phyloP scores from a whole-genome alignment of 1,284 basidiomycete species.

The Ustilago loliicola region DNA sequence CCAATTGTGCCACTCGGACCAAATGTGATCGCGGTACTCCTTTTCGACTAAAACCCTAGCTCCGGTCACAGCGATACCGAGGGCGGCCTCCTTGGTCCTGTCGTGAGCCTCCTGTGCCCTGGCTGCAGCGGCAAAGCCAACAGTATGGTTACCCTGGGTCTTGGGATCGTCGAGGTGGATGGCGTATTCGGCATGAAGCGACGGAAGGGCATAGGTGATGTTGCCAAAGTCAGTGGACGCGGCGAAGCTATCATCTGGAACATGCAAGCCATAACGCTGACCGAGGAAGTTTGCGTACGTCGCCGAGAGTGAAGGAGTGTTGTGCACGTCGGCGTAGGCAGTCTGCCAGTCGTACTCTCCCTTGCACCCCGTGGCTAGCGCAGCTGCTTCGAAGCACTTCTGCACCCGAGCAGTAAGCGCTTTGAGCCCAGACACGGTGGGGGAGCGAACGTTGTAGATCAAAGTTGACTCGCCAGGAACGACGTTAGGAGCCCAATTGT shows the following conservation, averaged over 20 bases:
- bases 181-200: constrained; percentile 68
- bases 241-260: constrained; percentile 38
- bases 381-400: constrained; percentile 81
- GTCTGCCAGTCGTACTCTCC: constrained; percentile 72
- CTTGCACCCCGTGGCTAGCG: constrained; percentile 78
- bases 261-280: constrained; percentile 43
- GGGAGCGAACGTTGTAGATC: constrained; percentile 79
- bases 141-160: constrained; percentile 69
- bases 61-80: constrained; percentile 69
- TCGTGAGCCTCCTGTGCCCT: constrained; percentile 61
- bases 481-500: constrained; percentile 72
- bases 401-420: constrained; percentile 75
- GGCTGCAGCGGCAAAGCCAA: constrained; percentile 59
- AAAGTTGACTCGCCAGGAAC: constrained; percentile 83
- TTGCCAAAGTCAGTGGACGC: constrained; percentile 70
- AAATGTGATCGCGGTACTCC: constrained; percentile 63
- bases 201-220: constrained; percentile 70
- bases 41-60: constrained; percentile 69
- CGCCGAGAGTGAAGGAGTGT: constrained; percentile 46
- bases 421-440: constrained; percentile 75
- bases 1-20: constrained; percentile 53
- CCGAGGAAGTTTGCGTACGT: constrained; percentile 69
- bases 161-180: constrained; percentile 63
- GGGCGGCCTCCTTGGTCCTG: constrained; percentile 68
- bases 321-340: constrained; percentile 68